Evolutionary conservation across 2,329 filamentous ascomycete genomes (phyloP).

Genomic region (Alternaria tenuissima): DNA sequence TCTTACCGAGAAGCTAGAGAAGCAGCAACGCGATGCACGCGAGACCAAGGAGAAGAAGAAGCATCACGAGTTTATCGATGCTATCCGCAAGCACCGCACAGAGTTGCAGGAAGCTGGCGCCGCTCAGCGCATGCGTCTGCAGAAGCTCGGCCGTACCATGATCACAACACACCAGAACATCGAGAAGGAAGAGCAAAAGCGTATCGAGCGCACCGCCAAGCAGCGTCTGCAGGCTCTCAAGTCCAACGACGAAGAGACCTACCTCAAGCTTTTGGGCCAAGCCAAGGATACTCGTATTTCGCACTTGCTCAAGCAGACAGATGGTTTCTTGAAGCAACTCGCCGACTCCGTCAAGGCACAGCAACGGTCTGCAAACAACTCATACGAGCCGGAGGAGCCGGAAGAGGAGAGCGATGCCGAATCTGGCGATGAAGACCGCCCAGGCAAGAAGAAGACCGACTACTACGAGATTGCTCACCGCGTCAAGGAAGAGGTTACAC

Average conservation of each 20-base stretch:
- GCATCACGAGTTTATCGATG: slow-evolving; percentile 88
- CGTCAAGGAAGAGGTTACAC: slow-evolving; percentile 87
- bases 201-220: slow-evolving; percentile 96
- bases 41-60: slow-evolving; percentile 98
- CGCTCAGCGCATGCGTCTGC: slow-evolving; percentile 75
- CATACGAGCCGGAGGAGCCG: slow-evolving; percentile 74
- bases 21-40: slow-evolving; percentile 95
- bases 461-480: slow-evolving; percentile 99
- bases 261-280: slow-evolving; percentile 95
- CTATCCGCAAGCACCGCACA: slow-evolving; percentile 81
- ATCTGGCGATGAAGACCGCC: slow-evolving; percentile 70
- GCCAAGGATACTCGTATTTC: slow-evolving; percentile 99
- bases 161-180: slow-evolving; percentile 90
- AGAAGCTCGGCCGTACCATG: slow-evolving; percentile 92
- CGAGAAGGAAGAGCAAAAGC: slow-evolving; percentile 99
- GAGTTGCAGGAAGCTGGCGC: slow-evolving; percentile 76
- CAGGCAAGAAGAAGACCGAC: slow-evolving; percentile 82
- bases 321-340: slow-evolving; percentile 95
- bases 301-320: slow-evolving; percentile 93
- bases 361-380: slow-evolving; percentile 81
- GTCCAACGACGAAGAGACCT: slow-evolving; percentile 98
- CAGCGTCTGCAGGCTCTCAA: slow-evolving; percentile 99
- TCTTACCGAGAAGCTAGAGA: slow-evolving; percentile 98
- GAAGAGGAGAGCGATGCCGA: slow-evolving; percentile 63
- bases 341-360: slow-evolving; percentile 94